Conservation (phyloP, 305 asterid species). For the Salvia sclarea region DNA sequence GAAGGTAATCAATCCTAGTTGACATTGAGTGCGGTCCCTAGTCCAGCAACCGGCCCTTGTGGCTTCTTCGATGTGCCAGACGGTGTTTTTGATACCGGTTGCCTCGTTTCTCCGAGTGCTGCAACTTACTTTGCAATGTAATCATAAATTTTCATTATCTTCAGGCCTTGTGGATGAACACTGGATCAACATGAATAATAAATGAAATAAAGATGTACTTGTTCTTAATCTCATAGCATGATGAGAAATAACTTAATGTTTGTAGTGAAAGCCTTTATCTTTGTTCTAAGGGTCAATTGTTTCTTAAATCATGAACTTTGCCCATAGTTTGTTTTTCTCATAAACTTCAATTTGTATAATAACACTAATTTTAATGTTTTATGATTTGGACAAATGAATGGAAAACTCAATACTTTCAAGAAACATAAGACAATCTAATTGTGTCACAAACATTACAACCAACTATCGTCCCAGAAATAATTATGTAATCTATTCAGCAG, state of each 20-base stretch:
- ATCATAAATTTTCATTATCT: background rate
- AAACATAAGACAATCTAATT: background rate
- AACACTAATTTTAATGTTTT: too few species aligned
- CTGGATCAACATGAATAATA: background rate
- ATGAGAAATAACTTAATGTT: background rate
- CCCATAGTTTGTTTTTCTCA: too few species aligned
- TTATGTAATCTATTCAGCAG: conserved; percentile 12
- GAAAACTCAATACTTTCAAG: background rate
- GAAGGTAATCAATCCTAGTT: background rate
- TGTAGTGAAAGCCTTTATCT: too few species aligned
- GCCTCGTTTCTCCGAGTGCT: background rate
- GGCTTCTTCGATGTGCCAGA: background rate
- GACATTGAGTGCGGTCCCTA: conserved; percentile 8
- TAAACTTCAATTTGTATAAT: too few species aligned
- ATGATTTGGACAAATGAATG: too few species aligned
- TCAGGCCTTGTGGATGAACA: conserved; percentile 16
- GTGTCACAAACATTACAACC: conserved; percentile 7
- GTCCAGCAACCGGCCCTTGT: background rate
- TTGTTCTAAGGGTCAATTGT: too few species aligned
- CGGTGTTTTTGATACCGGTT: background rate
- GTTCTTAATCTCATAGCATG: background rate
- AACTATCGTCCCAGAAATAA: conserved; percentile 33
- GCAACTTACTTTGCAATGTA: conserved; percentile 1
- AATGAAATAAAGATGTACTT: background rate
- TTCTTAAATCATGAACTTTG: too few species aligned